Percentiles rank a stretch among this genome's conserved stretches.
These are phyloP conservation scores for Globisporangium cederbergense DNA, from an alignment of 352 stramenopile genomes.

Conservation along the genomic window DNA sequence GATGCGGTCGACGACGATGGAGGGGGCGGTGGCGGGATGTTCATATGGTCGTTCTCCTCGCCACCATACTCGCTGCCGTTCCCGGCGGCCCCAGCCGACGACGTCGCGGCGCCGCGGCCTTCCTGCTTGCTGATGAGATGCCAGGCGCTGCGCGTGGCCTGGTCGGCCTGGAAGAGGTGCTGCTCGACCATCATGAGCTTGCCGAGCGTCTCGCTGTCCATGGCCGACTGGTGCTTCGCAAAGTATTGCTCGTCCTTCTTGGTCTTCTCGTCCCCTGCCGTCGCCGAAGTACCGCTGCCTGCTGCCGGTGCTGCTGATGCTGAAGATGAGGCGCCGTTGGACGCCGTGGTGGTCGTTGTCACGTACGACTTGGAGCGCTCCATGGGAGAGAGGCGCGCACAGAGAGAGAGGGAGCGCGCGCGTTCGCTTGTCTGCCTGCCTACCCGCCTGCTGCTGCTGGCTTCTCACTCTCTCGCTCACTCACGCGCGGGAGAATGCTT, in stretches of 20 bases:
- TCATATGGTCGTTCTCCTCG: constrained; percentile 22
- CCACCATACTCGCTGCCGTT: constrained; percentile 24
- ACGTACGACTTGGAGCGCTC: background rate
- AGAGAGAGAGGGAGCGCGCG: background rate
- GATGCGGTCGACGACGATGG: constrained; percentile 5
- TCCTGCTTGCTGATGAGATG: constrained; percentile 62
- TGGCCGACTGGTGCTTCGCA: constrained; percentile 64
- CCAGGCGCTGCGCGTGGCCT: constrained; percentile 81
- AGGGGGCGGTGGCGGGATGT: constrained; percentile 7
- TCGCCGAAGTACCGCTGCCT: background rate
- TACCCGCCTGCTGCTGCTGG: background rate
- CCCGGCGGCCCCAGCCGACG: background rate
- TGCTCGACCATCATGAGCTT: constrained; percentile 81
- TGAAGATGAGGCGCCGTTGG: background rate
- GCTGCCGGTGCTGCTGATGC: background rate
- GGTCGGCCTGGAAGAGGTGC: constrained; percentile 72
- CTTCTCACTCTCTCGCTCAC: background rate
- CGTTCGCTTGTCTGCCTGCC: background rate
- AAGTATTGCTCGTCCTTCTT: constrained; percentile 53
- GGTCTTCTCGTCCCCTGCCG: constrained; percentile 1
- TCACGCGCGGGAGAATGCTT: background rate
- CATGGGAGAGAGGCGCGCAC: background rate
- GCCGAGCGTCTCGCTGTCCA: constrained; percentile 80
- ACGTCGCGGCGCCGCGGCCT: constrained; percentile 6
- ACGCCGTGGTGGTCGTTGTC: background rate